These are phyloP conservation scores for Pseudonitzschia multiseries DNA, from an alignment of 108 stramenopile species.

Conservation along the genomic window DNA sequence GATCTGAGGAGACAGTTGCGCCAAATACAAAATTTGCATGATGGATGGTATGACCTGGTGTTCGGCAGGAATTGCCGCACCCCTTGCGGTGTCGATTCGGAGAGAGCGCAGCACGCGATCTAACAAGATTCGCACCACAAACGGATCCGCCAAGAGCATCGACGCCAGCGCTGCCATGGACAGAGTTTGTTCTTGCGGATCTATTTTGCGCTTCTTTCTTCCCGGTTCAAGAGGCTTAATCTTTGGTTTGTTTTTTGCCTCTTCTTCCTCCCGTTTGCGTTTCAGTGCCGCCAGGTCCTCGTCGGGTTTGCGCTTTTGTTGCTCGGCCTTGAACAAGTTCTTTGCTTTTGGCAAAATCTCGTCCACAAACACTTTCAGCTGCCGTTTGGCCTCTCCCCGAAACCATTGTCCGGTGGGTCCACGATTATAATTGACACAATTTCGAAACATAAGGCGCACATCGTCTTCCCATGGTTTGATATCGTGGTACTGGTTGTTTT, in stretches of 20 bases:
- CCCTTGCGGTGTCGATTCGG: slow-evolving; percentile 51
- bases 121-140: slow-evolving; percentile 71
- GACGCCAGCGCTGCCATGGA: slow-evolving; percentile 81
- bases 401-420: slow-evolving; percentile 82
- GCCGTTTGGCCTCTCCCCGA: slow-evolving; percentile 74
- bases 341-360: slow-evolving; percentile 68
- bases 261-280: slow-evolving; percentile 51
- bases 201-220: slow-evolving; percentile 52
- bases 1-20: slow-evolving; percentile 68
- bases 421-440: slow-evolving; percentile 81
- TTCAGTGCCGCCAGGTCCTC: slow-evolving; percentile 32
- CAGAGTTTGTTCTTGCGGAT: slow-evolving; percentile 44
- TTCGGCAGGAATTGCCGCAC: slow-evolving; percentile 53
- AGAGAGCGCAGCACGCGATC: slow-evolving; percentile 66
- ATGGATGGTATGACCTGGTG: slow-evolving; percentile 69
- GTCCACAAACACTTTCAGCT: slow-evolving; percentile 72
- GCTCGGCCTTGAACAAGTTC: slow-evolving; percentile 48
- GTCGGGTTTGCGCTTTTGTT: slow-evolving; percentile 61
- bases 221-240: slow-evolving; percentile 37
- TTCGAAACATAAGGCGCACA: slow-evolving; percentile 83
- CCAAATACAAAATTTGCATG: slow-evolving; percentile 79
- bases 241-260: slow-evolving; percentile 16
- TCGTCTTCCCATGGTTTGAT: slow-evolving; percentile 72
- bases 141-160: slow-evolving; percentile 87
- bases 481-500: slow-evolving; percentile 52